Percentiles rank a stretch among this genome's conserved stretches.
These are phyloP conservation scores for Hamigera avellanea DNA, from an alignment of 495 filamentous ascomycete species.

Conservation along the genomic window DNA sequence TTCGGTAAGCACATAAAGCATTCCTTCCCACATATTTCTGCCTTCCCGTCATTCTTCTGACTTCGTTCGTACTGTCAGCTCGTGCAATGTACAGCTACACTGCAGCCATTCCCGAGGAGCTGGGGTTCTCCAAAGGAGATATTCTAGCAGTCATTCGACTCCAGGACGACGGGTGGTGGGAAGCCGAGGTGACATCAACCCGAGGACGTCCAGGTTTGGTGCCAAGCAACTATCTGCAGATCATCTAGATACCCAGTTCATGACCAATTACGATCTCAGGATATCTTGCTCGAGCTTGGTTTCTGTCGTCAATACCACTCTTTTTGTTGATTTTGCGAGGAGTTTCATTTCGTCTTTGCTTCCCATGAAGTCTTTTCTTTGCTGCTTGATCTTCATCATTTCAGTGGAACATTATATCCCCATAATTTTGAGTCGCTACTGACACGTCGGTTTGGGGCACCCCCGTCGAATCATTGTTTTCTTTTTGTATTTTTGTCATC, in stretches of 20 bases:
- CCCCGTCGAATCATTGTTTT: too few species aligned
- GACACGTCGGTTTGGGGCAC: too few species aligned
- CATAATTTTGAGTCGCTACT: too few species aligned
- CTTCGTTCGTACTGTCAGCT: conserved; percentile 35
- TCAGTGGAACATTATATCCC: too few species aligned
- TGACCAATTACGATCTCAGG: too few species aligned
- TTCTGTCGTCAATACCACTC: too few species aligned
- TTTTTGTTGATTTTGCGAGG: too few species aligned
- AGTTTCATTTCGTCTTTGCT: too few species aligned
- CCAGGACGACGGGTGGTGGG: conserved; percentile 99
- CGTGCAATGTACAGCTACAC: conserved; percentile 90
- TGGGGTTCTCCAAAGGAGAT: conserved; percentile 90
- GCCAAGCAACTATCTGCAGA: conserved; percentile 92
- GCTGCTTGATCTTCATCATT: too few species aligned
- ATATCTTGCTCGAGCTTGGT: too few species aligned
- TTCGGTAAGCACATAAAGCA: conserved; percentile 60
- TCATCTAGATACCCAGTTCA: conserved; percentile 21
- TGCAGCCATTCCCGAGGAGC: conserved; percentile 87
- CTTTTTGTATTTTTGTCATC: too few species aligned
- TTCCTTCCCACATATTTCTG: neutral
- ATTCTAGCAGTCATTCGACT: conserved; percentile 76
- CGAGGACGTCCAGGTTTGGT: conserved; percentile 71
- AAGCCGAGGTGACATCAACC: conserved; percentile 80
- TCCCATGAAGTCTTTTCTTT: too few species aligned
- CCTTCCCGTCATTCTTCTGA: neutral